A percentile compares a stretch with the other conserved stretches of the same genome.
These are phyloP conservation scores for Fraxinus ornus DNA, from an alignment of 305 asterid species.

Conservation along the genomic window DNA sequence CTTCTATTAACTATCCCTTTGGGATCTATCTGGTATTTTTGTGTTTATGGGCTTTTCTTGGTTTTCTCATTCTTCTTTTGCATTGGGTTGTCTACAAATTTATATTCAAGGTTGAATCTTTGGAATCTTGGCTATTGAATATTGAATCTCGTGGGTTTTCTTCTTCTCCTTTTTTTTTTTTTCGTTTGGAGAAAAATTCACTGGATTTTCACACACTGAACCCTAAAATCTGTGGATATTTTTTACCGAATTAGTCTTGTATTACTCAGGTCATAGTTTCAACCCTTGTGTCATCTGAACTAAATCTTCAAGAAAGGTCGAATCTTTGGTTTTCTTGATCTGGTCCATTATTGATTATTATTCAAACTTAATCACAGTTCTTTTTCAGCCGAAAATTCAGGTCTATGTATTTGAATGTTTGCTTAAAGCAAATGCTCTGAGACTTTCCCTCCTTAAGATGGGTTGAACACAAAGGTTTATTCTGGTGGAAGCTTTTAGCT, in stretches of 20 bases:
- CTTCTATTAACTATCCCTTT: constrained; percentile 32
- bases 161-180: neutral
- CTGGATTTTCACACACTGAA: constrained; percentile 6
- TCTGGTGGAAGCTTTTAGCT: constrained; percentile 61
- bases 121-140: constrained; percentile 30
- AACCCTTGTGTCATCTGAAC: constrained; percentile 23
- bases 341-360: constrained; percentile 29
- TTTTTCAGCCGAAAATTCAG: constrained; percentile 31
- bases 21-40: constrained; percentile 30
- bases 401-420: constrained; percentile 46
- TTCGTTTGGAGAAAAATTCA: neutral
- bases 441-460: constrained; percentile 52
- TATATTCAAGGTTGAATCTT: constrained; percentile 36
- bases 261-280: constrained; percentile 4
- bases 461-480: constrained; percentile 65
- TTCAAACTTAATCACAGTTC: constrained; percentile 13
- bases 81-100: constrained; percentile 19
- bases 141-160: constrained; percentile 24
- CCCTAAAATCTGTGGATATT: neutral
- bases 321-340: constrained; percentile 64
- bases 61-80: constrained; percentile 18
- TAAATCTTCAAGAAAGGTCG: constrained; percentile 32
- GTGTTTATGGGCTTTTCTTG: constrained; percentile 26
- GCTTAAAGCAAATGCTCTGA: constrained; percentile 35
- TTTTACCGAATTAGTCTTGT: constrained; percentile 11